Evolutionary conservation across 208 protist genomes (phyloP), one percentile per base, ranked within the genome.

Genomic region (Leishmania aethiopica): DNA sequence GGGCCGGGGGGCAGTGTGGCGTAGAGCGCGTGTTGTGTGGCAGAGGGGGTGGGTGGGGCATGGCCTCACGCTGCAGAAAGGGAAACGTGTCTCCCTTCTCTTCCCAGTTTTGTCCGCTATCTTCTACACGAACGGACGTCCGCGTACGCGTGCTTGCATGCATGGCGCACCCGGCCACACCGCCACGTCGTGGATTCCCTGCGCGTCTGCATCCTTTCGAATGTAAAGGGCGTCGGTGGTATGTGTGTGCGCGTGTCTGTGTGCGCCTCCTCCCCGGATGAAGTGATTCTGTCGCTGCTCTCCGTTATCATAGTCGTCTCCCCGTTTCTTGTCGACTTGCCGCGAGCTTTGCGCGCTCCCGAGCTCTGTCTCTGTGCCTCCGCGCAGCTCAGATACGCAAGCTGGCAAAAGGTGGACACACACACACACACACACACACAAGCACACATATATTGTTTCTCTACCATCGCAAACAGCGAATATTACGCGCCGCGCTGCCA

Each of bases 391-490:
- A 22, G 6, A 22, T 55, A 55, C 15, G 4, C 1, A 55, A 55
- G 51, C 15, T 55, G 51, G 51, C 15, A 4, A 55, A 55, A 55
- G 51, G 13, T 5, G 17, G 51, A 0, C 3, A 55, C 51, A 55
- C 51, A 55, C 51, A 22, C 13, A 53, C 49, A 10, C 49, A 51
- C 51, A 22, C 51, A 22, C 40, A n/a, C 25, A 47, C 25, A 32
- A 7, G 7, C 28, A 19, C 5, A 74, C 45, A 49, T 45, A 74
- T 35, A 47, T 47, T 78, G 35, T 69, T 51, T 71, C 37, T 79
- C 19, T 59, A 49, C 7, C 47, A 82, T 19, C 70, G 53, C n/a
- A 70, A 76, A 17, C 19, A 25, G 51, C 57, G 17, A 67, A 82
- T 64, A 75, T 60, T 35, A 28, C 78, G 45, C 62, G 51, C 73